These are phyloP conservation scores for Penicillium sp. DNA, from an alignment of 2,329 filamentous ascomycete genomes.

Conservation along the genomic window DNA sequence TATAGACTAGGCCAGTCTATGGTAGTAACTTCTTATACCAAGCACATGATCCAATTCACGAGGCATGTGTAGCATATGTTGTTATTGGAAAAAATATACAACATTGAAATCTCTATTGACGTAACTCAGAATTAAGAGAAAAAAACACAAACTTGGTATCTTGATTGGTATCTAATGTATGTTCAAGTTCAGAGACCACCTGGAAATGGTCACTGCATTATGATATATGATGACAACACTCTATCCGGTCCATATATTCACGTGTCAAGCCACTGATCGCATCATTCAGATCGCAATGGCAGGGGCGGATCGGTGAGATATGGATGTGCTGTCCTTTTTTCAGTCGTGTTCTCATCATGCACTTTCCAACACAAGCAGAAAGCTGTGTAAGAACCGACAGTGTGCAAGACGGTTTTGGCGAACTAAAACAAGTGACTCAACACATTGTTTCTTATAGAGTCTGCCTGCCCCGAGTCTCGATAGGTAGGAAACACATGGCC, in stretches of 20 bases:
- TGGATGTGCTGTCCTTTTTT: background rate
- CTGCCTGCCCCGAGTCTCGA: slow-evolving; percentile 49
- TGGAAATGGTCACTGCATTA: background rate
- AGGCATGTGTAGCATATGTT: background rate
- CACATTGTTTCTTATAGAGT: slow-evolving; percentile 28
- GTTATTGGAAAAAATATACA: background rate
- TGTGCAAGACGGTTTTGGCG: background rate
- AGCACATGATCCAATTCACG: background rate
- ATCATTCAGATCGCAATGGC: background rate
- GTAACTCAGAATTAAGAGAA: background rate
- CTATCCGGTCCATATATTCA: background rate
- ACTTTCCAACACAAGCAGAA: background rate
- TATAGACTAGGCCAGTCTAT: background rate
- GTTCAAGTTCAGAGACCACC: background rate
- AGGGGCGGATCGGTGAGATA: background rate
- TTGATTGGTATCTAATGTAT: slow-evolving; percentile 5
- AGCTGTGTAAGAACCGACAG: background rate
- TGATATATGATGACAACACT: background rate
- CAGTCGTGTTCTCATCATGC: background rate
- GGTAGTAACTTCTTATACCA: background rate
- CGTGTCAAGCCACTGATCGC: background rate
- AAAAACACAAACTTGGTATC: slow-evolving; percentile 7
- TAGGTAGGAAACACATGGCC: slow-evolving; percentile 48
- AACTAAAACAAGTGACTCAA: background rate
- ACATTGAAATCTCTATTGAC: background rate